phyloP scores from a whole-genome alignment of 176 grass and related monocot genomes.

The Cenchrus fungigraminus region DNA sequence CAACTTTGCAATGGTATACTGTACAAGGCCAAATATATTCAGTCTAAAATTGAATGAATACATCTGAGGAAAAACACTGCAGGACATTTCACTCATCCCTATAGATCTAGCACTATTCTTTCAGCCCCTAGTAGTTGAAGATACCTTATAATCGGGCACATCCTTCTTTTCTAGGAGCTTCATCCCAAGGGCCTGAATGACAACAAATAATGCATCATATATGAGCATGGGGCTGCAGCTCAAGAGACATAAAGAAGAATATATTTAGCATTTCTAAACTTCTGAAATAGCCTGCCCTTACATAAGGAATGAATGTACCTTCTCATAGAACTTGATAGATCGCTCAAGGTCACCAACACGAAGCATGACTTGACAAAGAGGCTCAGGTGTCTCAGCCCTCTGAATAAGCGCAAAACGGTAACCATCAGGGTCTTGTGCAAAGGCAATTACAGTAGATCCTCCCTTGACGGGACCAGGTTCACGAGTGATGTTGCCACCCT shows the following conservation, averaged over 20 bases:
- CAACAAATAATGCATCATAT: constrained; percentile 17
- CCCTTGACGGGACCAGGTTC: constrained; percentile 95
- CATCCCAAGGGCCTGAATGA: constrained; percentile 82
- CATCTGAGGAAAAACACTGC: too few relatives aligned
- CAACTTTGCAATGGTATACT: constrained; percentile 90
- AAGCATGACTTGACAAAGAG: constrained; percentile 96
- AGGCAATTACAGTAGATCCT: constrained; percentile 83
- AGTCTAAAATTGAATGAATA: constrained; percentile 11
- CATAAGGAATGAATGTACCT: constrained; percentile 49
- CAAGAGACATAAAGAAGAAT: not conserved
- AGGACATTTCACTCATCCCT: not conserved
- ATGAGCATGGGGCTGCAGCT: not conserved
- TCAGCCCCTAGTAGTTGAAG: not conserved
- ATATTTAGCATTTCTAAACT: constrained; percentile 14
- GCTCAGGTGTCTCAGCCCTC: constrained; percentile 75
- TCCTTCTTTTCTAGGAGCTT: constrained; percentile 80
- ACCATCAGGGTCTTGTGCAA: constrained; percentile 86
- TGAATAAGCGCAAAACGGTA: constrained; percentile 93
- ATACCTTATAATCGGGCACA: constrained; percentile 83
- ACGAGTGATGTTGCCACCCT: constrained; percentile 71
- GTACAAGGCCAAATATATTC: constrained; percentile 27
- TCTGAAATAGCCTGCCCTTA: not conserved
- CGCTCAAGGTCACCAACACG: constrained; percentile 88
- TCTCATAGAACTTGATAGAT: constrained; percentile 89
- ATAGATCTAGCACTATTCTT: not conserved